A percentile compares a stretch with the other conserved stretches of the same genome.
phyloP scores from a whole-genome alignment of 1,139 yeast genomes.

The Candida frijolesensis region DNA sequence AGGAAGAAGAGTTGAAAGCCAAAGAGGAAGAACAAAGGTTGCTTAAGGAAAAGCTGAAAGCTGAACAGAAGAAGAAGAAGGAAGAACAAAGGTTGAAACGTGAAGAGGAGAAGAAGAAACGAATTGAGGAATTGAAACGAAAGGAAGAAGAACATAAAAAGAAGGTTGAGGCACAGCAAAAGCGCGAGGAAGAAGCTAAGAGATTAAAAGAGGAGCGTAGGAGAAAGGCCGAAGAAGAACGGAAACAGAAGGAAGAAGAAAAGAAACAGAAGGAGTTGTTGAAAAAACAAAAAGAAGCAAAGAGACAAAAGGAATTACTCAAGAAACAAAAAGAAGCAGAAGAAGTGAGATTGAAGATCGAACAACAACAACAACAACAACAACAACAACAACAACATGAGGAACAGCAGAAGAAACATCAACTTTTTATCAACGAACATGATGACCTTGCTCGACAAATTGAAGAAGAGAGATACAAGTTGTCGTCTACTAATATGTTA shows the following conservation, averaged over 20 bases:
- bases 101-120: slow-evolving; percentile 55
- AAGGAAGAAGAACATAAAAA: slow-evolving; percentile 52
- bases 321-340: slow-evolving; percentile 35
- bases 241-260: slow-evolving; percentile 45
- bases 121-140: slow-evolving; percentile 40
- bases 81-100: slow-evolving; percentile 54
- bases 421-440: slow-evolving; percentile 4
- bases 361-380: slow-evolving; percentile 21
- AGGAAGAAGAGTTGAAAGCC: slow-evolving; percentile 55
- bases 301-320: slow-evolving; percentile 23
- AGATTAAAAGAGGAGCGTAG: slow-evolving; percentile 45
- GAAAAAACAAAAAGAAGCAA: slow-evolving; percentile 45
- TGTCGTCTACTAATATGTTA: slow-evolving; percentile 2
- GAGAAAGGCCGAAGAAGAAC: slow-evolving; percentile 47
- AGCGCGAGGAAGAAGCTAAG: slow-evolving; percentile 49
- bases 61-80: slow-evolving; percentile 44
- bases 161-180: slow-evolving; percentile 49
- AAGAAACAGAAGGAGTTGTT: slow-evolving; percentile 44
- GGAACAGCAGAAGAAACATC: slow-evolving; percentile 12
- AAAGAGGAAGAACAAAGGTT: slow-evolving; percentile 37
- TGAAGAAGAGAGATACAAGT: slow-evolving; percentile 10
- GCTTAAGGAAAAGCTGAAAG: slow-evolving; percentile 42
- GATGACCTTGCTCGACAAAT: slow-evolving; percentile 15
- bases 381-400: slow-evolving; percentile 17
- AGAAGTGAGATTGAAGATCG: slow-evolving; percentile 31